Evolutionary conservation across 192 early-diverging fungal species (phyloP), one percentile per base, ranked within the genome.

Genomic region (Lunasporangiospora selenospora): DNA sequence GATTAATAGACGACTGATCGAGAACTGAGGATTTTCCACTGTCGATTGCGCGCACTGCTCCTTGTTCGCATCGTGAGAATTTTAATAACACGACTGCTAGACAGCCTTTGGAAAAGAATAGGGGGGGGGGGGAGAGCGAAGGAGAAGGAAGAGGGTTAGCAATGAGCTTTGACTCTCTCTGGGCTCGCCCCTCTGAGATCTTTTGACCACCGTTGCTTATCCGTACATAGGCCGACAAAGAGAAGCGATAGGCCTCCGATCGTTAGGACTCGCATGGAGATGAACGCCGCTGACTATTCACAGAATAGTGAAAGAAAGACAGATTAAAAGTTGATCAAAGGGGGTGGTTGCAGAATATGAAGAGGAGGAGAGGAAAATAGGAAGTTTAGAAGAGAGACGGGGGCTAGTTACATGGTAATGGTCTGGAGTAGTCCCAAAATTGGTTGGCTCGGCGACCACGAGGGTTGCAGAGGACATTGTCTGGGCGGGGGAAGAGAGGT

Each of bases 1-100:
- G 62, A 26, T 73, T 58, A 48, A 73, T 63, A 13, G 50, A 53
- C 2, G n/a, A 15, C 30, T 73, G 69, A 16, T 58, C 23, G 9
- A 63, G 40, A 23, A 63, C 41, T n/a, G 9, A 19, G 6, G 26
- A 19, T 15, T 55, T 70, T 31, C 56, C 58, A 5, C 21, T 41
- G 16, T 55, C 58, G 12, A 41, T 32, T 3, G 33, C 16, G 12
- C 37, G 31, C 3, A 46, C 40, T 6, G 31, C 16, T 2, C 29
- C 16, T 13, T 37, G 26, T 24, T 49, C 48, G 42, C 46, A 32
- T 4, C 43, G 26, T 4, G 50, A 55, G 23, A 55, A 70, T 8
- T 41, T 34, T 10, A 61, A 37, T 19, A 70, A 37, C 9, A 46
- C 42, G 15, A 45, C 58, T 16, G 58, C 52, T 5, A 70, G 30